These are phyloP conservation scores for Iris pallida DNA, from an alignment of 116 monocot species.

Conservation along the genomic window DNA sequence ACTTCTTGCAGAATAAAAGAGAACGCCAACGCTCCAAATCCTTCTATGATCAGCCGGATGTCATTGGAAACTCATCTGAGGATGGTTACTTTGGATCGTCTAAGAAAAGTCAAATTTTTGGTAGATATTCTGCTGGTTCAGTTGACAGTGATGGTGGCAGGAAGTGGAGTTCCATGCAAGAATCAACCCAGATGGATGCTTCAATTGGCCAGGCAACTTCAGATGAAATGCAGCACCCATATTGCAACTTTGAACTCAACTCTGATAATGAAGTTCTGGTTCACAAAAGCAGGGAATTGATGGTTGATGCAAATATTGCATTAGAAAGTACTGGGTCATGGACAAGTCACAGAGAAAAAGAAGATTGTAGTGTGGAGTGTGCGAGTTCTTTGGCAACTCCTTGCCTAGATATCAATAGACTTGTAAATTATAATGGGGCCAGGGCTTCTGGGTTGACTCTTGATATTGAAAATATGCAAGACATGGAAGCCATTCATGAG, in stretches of 20 bases:
- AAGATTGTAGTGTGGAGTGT: slow-evolving; percentile 32
- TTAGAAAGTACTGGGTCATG: slow-evolving; percentile 28
- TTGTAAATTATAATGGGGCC: slow-evolving; percentile 35
- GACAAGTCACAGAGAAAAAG: slow-evolving; percentile 36
- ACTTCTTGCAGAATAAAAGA: slow-evolving; percentile 91
- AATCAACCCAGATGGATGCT: slow-evolving; percentile 34
- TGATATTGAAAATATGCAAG: slow-evolving; percentile 33
- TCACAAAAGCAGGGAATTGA: slow-evolving; percentile 31
- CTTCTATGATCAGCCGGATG: slow-evolving; percentile 79
- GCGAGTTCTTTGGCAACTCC: slow-evolving; percentile 46
- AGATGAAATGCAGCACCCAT: slow-evolving; percentile 36
- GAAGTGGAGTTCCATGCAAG: slow-evolving; percentile 70
- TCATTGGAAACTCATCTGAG: slow-evolving; percentile 77
- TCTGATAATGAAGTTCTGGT: slow-evolving; percentile 33
- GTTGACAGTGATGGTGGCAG: slow-evolving; percentile 62
- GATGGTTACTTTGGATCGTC: slow-evolving; percentile 62
- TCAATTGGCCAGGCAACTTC: slow-evolving; percentile 31
- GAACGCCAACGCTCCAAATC: slow-evolving; percentile 74
- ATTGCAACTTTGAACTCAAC: slow-evolving; percentile 28
- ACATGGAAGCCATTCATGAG: slow-evolving; percentile 26
- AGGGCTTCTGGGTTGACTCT: slow-evolving; percentile 23
- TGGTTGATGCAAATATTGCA: slow-evolving; percentile 13
- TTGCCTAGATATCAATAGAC: slow-evolving; percentile 37
- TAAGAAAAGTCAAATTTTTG: slow-evolving; percentile 61
- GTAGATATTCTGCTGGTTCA: slow-evolving; percentile 68